Conservation (phyloP, 2,329 filamentous ascomycete species). For the Penicillium hesseltinei region DNA sequence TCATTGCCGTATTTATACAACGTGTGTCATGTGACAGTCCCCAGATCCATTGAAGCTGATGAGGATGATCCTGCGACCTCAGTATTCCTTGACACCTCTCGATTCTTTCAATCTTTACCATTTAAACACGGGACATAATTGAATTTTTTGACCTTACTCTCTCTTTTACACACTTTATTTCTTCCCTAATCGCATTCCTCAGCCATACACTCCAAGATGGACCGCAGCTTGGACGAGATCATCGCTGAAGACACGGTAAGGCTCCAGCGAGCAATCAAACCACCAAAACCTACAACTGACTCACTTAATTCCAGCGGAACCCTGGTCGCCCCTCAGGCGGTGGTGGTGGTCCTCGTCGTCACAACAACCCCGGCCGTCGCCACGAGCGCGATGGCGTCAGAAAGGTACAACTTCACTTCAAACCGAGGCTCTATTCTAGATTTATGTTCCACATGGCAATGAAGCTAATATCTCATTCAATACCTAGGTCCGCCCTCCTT, state of each 20-base stretch:
- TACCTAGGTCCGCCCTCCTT: slow-evolving; percentile 47
- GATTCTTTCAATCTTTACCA: not conserved
- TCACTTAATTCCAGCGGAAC: slow-evolving; percentile 18
- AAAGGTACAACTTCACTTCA: slow-evolving; percentile 62
- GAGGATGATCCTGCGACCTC: slow-evolving; percentile 9
- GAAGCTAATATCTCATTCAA: slow-evolving; percentile 12
- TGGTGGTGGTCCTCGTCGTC: slow-evolving; percentile 28
- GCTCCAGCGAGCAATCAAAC: slow-evolving; percentile 1
- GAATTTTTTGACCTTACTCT: not conserved
- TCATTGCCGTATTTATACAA: not conserved
- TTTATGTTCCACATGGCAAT: slow-evolving; percentile 7
- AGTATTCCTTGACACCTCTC: not conserved
- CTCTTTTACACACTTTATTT: not conserved
- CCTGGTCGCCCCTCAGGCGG: slow-evolving; percentile 31
- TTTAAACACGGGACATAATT: not conserved
- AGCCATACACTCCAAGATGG: slow-evolving; percentile 47
- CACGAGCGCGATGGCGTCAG: slow-evolving; percentile 85
- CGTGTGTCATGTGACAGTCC: not conserved
- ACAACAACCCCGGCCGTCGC: slow-evolving; percentile 58
- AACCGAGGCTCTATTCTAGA: not conserved
- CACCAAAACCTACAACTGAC: slow-evolving; percentile 17
- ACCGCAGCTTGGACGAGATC: slow-evolving; percentile 64
- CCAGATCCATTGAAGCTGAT: slow-evolving; percentile 7
- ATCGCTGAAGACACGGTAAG: slow-evolving; percentile 60
- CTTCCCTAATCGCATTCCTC: not conserved